phyloP scores from a whole-genome alignment of 768 basidiomycete species.

The Leucocoprinus sp. region DNA sequence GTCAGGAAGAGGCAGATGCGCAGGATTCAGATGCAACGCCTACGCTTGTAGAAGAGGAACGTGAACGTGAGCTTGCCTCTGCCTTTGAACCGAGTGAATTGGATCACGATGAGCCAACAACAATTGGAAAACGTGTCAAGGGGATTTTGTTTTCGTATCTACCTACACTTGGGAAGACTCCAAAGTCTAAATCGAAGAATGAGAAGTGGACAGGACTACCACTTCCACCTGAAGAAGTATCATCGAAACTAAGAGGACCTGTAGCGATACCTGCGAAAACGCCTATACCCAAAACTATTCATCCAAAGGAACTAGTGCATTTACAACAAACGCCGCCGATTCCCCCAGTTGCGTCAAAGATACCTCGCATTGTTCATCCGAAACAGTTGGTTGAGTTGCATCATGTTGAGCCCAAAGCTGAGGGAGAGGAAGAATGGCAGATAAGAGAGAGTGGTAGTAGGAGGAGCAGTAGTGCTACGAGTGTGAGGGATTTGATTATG shows the following conservation, averaged over 20 bases:
- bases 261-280: constrained; percentile 52
- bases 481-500: constrained; percentile 65
- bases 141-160: constrained; percentile 57
- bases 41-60: constrained; percentile 7
- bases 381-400: constrained; percentile 50
- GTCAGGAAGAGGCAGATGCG: constrained; percentile 2
- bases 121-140: constrained; percentile 44
- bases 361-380: constrained; percentile 33
- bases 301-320: constrained; percentile 59
- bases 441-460: constrained; percentile 29
- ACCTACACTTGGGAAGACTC: constrained; percentile 35
- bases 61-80: neutral
- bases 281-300: constrained; percentile 33
- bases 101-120: constrained; percentile 16
- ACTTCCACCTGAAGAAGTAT: constrained; percentile 46
- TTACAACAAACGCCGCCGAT: constrained; percentile 48
- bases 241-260: constrained; percentile 43
- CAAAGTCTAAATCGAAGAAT: constrained; percentile 13
- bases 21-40: neutral
- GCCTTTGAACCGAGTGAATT: neutral
- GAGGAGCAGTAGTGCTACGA: constrained; percentile 58
- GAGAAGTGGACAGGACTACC: constrained; percentile 35
- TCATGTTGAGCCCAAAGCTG: constrained; percentile 27
- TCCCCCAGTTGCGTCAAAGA: constrained; percentile 27
- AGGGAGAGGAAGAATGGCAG: constrained; percentile 9